Evolutionary conservation across 179 eudicot species (phyloP).

Genomic region (Camellia oleifera): DNA sequence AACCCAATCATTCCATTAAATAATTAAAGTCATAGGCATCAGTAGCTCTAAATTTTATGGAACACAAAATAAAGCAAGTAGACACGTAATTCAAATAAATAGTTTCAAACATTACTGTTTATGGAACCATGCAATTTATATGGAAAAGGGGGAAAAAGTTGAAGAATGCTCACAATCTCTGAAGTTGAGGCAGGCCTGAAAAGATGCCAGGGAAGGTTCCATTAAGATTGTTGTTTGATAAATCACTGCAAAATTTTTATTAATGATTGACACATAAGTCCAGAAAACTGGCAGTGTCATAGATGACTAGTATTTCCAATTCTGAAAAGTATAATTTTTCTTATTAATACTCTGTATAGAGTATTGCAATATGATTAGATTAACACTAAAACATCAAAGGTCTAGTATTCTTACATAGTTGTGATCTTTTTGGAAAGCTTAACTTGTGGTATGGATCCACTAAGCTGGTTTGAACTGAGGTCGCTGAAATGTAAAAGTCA

Average conservation of each 20-base stretch:
- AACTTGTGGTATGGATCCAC: slow-evolving; percentile 42
- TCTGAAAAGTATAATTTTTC: neutral
- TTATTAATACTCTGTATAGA: neutral
- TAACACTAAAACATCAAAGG: neutral
- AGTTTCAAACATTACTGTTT: neutral
- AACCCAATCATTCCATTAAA: neutral
- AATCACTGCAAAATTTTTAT: slow-evolving; percentile 35
- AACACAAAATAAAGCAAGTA: neutral
- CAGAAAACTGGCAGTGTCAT: neutral
- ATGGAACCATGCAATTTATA: neutral
- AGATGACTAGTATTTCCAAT: neutral
- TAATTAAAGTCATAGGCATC: neutral
- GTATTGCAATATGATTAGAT: neutral
- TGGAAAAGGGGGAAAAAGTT: neutral
- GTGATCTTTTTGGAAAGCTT: slow-evolving; percentile 42
- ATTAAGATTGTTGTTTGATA: slow-evolving; percentile 40
- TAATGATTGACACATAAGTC: neutral
- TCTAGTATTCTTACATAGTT: slow-evolving; percentile 40
- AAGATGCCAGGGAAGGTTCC: slow-evolving; percentile 45
- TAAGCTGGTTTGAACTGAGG: slow-evolving; percentile 44
- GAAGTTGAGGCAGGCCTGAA: slow-evolving; percentile 45
- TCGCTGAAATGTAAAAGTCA: slow-evolving; percentile 28
- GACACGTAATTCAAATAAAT: neutral
- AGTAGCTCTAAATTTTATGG: neutral
- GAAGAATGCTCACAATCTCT: slow-evolving; percentile 43